Conservation (phyloP, 2,329 filamentous ascomycete species). For the Tolypocladium ophioglossoides region DNA sequence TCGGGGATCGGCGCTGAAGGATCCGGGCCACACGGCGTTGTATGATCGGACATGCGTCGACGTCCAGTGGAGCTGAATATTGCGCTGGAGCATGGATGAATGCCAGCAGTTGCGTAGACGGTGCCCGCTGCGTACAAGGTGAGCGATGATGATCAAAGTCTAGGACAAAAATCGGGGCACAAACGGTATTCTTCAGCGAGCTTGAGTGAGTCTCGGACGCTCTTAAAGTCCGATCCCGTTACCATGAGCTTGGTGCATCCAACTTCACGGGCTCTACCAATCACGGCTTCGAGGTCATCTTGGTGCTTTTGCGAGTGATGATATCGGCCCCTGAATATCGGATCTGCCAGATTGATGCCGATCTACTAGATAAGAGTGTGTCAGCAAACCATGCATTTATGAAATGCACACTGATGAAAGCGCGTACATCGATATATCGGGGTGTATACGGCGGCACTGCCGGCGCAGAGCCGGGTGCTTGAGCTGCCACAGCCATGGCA, state of each 20-base stretch:
- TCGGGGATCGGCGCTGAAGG: constrained; percentile 36
- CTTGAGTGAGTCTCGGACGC: constrained; percentile 63
- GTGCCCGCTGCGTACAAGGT: constrained; percentile 47
- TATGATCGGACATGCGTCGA: constrained; percentile 23
- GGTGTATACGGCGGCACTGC: constrained; percentile 22
- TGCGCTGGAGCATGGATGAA: constrained; percentile 82
- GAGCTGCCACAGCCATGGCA: constrained; percentile 15
- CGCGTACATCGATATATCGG: constrained; percentile 51
- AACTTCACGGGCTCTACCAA: constrained; percentile 65
- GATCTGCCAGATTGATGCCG: constrained; percentile 92
- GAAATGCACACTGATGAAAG: background rate
- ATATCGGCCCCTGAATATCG: constrained; percentile 77
- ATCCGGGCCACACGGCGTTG: constrained; percentile 43
- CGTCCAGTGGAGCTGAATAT: constrained; percentile 55
- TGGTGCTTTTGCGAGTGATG: constrained; percentile 68
- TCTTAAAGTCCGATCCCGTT: constrained; percentile 77
- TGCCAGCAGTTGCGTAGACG: constrained; percentile 84
- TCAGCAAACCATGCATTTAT: constrained; percentile 2
- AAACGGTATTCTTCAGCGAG: constrained; percentile 65
- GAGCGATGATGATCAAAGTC: constrained; percentile 2
- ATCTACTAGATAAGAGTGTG: constrained; percentile 38
- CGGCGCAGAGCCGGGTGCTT: constrained; percentile 7
- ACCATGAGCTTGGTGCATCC: constrained; percentile 88
- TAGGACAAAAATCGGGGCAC: constrained; percentile 17
- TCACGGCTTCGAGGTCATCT: constrained; percentile 63